phyloP scores from a whole-genome alignment of 441 rosid genomes.

The Heliophila coronopifolia region DNA sequence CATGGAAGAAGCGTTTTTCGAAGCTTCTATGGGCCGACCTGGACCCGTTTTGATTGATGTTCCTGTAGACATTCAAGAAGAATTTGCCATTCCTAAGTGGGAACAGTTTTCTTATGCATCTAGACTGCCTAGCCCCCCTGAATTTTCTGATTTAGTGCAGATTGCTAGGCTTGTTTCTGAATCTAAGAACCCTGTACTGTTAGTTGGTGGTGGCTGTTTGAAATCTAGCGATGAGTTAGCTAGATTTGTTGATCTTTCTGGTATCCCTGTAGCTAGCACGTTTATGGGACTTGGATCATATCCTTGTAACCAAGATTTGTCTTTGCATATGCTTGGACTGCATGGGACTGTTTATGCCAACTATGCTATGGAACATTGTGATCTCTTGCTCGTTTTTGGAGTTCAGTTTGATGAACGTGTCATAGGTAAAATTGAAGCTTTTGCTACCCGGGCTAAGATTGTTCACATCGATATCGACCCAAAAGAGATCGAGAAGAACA shows the following conservation, averaged over 20 bases:
- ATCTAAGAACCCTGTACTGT: slow-evolving; percentile 78
- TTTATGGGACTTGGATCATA: slow-evolving; percentile 89
- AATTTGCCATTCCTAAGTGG: slow-evolving; percentile 79
- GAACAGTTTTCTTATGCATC: slow-evolving; percentile 47
- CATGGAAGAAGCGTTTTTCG: slow-evolving; percentile 67
- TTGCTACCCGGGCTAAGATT: slow-evolving; percentile 88
- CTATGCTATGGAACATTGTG: slow-evolving; percentile 77
- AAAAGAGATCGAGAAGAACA: slow-evolving; percentile 93
- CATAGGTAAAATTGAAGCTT: slow-evolving; percentile 85
- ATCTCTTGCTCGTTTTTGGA: slow-evolving; percentile 81
- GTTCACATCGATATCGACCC: slow-evolving; percentile 91
- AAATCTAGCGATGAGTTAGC: slow-evolving; percentile 73
- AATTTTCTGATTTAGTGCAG: slow-evolving; percentile 49
- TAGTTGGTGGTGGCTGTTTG: slow-evolving; percentile 95
- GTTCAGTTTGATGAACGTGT: slow-evolving; percentile 95
- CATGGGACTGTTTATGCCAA: slow-evolving; percentile 95
- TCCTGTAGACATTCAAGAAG: slow-evolving; percentile 90
- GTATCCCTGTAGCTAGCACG: slow-evolving; percentile 92
- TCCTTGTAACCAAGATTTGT: slow-evolving; percentile 53
- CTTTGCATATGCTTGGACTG: slow-evolving; percentile 92
- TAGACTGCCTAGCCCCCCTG: slow-evolving; percentile 65
- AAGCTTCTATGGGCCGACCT: slow-evolving; percentile 77
- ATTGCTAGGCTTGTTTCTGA: slow-evolving; percentile 71
- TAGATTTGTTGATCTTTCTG: slow-evolving; percentile 73
- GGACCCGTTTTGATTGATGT: slow-evolving; percentile 86